phyloP scores from a whole-genome alignment of 495 filamentous ascomycete genomes.

The Penicillium paradoxum region DNA sequence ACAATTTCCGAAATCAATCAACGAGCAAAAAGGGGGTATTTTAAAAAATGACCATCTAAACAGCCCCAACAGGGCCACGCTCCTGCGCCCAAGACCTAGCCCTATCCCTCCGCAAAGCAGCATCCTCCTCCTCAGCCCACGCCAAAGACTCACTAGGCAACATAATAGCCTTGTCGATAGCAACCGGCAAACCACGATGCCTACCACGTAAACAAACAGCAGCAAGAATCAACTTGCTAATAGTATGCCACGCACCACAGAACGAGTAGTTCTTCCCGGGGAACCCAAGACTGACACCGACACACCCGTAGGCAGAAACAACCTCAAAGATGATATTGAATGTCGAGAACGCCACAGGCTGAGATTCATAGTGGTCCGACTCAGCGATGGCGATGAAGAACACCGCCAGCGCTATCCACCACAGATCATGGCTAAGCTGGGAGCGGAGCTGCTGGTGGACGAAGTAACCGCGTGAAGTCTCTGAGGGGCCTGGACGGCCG shows the following conservation, averaged over 20 bases:
- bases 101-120: constrained; percentile 36
- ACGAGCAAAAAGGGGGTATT: neutral
- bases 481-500: constrained; percentile 24
- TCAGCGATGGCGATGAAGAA: constrained; percentile 73
- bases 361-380: constrained; percentile 54
- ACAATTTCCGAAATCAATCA: neutral
- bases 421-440: constrained; percentile 80
- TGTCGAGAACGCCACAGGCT: constrained; percentile 67
- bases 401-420: constrained; percentile 74
- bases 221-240: constrained; percentile 72
- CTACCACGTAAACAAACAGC: constrained; percentile 74
- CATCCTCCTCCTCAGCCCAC: constrained; percentile 58
- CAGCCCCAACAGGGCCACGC: constrained; percentile 25
- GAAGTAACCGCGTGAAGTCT: constrained; percentile 48
- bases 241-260: constrained; percentile 62
- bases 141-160: constrained; percentile 58
- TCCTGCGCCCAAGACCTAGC: constrained; percentile 22
- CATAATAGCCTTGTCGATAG: constrained; percentile 72
- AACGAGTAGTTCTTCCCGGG: constrained; percentile 67
- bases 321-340: constrained; percentile 88
- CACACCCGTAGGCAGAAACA: constrained; percentile 79
- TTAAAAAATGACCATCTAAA: constrained; percentile 16
- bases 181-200: constrained; percentile 75
- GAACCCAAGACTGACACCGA: constrained; percentile 71
- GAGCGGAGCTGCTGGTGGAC: constrained; percentile 63